Evolutionary conservation across 176 grass and related monocot genomes (phyloP).

Genomic region (Phoenix roebelenii): DNA sequence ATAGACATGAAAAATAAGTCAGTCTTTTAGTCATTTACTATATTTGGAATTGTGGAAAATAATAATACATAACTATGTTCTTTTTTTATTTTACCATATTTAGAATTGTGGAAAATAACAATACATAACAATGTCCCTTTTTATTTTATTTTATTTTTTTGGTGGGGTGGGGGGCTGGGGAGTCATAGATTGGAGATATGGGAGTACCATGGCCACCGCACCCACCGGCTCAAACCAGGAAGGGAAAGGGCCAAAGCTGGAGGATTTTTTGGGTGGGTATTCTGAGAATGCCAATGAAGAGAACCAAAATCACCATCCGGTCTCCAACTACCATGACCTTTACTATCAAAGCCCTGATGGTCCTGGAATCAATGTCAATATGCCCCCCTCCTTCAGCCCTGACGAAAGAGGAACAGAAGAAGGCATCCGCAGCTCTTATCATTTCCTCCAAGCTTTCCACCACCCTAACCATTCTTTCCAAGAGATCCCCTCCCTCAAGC

Average conservation of each 20-base stretch:
- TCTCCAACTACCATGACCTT: conserved; percentile 8
- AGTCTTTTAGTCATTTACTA: not conserved
- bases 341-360: conserved; percentile 36
- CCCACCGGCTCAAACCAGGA: not conserved
- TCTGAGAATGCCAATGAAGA: conserved; percentile 20
- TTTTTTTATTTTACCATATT: not conserved
- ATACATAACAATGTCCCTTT: not conserved
- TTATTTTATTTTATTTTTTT: not conserved
- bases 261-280: conserved; percentile 59
- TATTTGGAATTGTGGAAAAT: too few species aligned
- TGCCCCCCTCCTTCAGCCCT: conserved; percentile 27
- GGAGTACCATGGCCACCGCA: conserved; percentile 13
- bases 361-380: conserved; percentile 61
- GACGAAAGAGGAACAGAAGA: not conserved
- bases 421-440: not conserved
- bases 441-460: conserved; percentile 6
- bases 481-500: not conserved
- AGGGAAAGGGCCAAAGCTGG: conserved; percentile 50
- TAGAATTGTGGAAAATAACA: too few species aligned
- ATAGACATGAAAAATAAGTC: too few species aligned
- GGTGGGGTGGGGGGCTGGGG: not conserved
- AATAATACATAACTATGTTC: too few species aligned
- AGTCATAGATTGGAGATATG: conserved; percentile 47
- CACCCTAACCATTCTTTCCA: conserved; percentile 6
- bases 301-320: conserved; percentile 15